Evolutionary conservation across 352 stramenopile genomes (phyloP).

Genomic region (Achlya hypogyna): DNA sequence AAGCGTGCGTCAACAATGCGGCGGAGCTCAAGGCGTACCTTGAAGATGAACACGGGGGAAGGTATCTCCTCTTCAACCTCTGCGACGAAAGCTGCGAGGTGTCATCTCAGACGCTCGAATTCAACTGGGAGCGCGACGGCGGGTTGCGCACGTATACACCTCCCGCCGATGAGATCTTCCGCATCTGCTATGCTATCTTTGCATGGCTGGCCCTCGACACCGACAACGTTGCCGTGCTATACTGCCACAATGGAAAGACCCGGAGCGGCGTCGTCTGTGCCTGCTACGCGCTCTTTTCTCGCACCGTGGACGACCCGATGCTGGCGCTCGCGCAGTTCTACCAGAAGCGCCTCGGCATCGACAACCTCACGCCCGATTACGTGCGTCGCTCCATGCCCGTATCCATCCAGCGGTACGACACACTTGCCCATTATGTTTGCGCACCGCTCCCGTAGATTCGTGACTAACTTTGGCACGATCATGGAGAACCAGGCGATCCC

Average conservation of each 20-base stretch:
- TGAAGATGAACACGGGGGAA: conserved; percentile 39
- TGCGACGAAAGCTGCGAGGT: conserved; percentile 30
- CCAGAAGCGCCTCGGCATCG: conserved; percentile 66
- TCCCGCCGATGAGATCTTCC: conserved; percentile 75
- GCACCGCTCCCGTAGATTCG: conserved; percentile 25
- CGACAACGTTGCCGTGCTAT: conserved; percentile 75
- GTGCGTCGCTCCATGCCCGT: conserved; percentile 58
- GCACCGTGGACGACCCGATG: conserved; percentile 50
- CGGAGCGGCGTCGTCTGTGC: conserved; percentile 88
- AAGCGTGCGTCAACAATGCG: conserved; percentile 59
- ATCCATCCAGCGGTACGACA: conserved; percentile 43
- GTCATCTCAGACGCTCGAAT: conserved; percentile 62
- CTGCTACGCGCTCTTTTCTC: conserved; percentile 88
- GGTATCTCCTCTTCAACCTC: conserved; percentile 78
- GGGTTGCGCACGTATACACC: conserved; percentile 78
- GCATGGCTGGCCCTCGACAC: conserved; percentile 83
- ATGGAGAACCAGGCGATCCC: conserved; percentile 40
- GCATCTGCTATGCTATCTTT: conserved; percentile 89
- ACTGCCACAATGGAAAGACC: conserved; percentile 90
- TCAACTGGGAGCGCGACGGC: conserved; percentile 66
- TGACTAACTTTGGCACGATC: conserved; percentile 53
- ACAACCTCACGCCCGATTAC: conserved; percentile 45
- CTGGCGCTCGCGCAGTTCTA: conserved; percentile 91
- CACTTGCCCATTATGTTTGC: neutral
- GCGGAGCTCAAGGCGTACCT: conserved; percentile 55